Base-by-base conservation (phyloP, 1,284 basidiomycete genomes). In the Laetiporus sulphureus region DNA sequence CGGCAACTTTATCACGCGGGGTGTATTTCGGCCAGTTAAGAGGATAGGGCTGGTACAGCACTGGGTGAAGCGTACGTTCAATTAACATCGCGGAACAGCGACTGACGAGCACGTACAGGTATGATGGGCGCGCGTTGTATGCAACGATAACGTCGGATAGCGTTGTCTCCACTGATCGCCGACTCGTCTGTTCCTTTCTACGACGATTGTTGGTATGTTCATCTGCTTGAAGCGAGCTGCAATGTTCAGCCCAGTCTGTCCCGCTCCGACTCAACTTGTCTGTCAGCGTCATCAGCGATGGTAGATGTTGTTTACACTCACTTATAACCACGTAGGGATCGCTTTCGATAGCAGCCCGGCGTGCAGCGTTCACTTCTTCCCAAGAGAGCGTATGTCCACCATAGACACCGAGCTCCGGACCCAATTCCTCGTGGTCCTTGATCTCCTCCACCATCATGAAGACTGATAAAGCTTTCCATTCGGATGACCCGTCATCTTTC, bases 151-250 rank as follows among this genome's bases (percentile, higher is more conserved):
- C 2, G 68, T 66, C 29, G 71, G 66, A 53, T 79, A 77, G 10
- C 75, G 64, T 20, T 65, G 62, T 23, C 74, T 57, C 77, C 76
- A 79, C 46, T 66, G 67, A 53, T 78, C 75, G 7, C 78, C 77
- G 3, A 79, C 58, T 3, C 69, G 59, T 21, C 59, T 49, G 33
- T 67, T 61, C 23, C 56, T 59, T 48, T 81, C 77, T 23, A 80
- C 58, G 4, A 78, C 57, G 11, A 80, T 55, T 0, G 69, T 54
- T 2, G 64, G 60, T 5, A 79, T 66, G 16, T 69, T 63, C 60
- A 78, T 69, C 40, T 72, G 66, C 33, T 67, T 67, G 44, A 79
- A 70, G 12, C 73, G 64, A n/a, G 76, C 74, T 11, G 72, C 75
- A 7, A 71, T 50, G 20, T 66, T 67, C 11, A 80, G 58, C 1